phyloP scores from a whole-genome alignment of 2,329 filamentous ascomycete genomes.

The Xylaria sp. region DNA sequence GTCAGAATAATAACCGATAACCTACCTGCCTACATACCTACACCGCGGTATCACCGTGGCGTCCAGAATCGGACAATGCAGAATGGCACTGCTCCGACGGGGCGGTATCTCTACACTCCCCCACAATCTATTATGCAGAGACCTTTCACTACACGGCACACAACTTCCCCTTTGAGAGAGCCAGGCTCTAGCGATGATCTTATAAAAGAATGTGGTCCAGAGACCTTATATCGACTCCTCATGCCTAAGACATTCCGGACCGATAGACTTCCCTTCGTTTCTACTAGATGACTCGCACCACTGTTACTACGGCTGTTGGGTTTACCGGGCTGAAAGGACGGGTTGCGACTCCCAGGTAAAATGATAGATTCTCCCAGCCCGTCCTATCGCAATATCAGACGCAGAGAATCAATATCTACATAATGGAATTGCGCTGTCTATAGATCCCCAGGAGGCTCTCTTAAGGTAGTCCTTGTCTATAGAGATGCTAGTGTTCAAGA shows the following conservation, averaged over 20 bases:
- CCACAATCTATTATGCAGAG: constrained; percentile 15
- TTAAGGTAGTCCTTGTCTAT: background rate
- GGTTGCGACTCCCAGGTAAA: constrained; percentile 1
- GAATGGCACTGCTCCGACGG: constrained; percentile 4
- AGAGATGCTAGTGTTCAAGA: background rate
- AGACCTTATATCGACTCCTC: background rate
- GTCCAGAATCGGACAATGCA: constrained; percentile 5
- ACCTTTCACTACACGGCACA: background rate
- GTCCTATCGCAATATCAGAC: background rate
- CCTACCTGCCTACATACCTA: background rate
- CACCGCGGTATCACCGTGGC: background rate
- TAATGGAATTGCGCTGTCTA: background rate
- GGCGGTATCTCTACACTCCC: background rate
- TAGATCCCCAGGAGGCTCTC: background rate
- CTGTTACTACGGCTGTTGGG: background rate
- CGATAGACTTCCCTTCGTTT: background rate
- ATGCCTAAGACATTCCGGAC: background rate
- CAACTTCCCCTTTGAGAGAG: constrained; percentile 4
- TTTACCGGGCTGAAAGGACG: background rate
- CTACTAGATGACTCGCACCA: background rate
- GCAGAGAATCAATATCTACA: background rate
- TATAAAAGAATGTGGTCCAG: constrained; percentile 9
- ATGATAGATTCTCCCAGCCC: background rate
- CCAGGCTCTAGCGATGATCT: background rate
- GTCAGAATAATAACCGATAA: background rate